Base-by-base conservation (phyloP, 176 grass and related monocot genomes). In the Hordeum marinum region DNA sequence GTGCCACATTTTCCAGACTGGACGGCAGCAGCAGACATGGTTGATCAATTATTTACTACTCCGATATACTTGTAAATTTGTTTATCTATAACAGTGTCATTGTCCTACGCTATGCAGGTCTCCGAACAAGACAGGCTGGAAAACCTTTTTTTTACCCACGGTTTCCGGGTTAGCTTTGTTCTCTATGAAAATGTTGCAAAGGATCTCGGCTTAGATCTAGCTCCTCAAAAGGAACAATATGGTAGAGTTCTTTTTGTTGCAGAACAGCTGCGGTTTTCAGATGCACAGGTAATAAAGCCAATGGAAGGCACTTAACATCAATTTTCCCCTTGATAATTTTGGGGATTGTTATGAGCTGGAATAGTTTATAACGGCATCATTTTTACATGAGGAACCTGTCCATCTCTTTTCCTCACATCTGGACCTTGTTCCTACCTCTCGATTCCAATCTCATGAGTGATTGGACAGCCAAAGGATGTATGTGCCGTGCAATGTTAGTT, bases 251-350 rank as follows among this genome's bases (percentile, higher is more conserved):
- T 98, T 79, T 98, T 98, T 77, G 46, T 86, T 35, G 93, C 96
- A 63, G 93, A 98, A 63, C 96, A 98, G 54, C 83, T 95, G 81
- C 87, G 83, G 3, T 87, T 93, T 78, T 98, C 96, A 90, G 96
- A 98, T 92, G 80, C 87, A 41, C 93, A 98, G 87, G 96, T 98
- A 85, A 89, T 81, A n/a, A 55, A 83, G 10, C 43, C 48, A 60
- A 75, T 63, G 46, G 74, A 77, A 72, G 27, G n/a, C 36, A 65
- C 4, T 65, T 34, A 3, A 72, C 18, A 7, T 63, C 61, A 43
- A 21, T 60, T 80, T 21, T 24, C 8, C 5, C 2, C 78, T 63
- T 0, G 3, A 76, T 64, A 45, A 48, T 82, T 78, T 31, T 31
- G 29, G 37, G 39, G n/a, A n/a, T 68, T 61, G 45, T 26, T 57